These are phyloP conservation scores for Cladophialophora bantiana DNA, from an alignment of 2,329 filamentous ascomycete species.

Conservation along the genomic window DNA sequence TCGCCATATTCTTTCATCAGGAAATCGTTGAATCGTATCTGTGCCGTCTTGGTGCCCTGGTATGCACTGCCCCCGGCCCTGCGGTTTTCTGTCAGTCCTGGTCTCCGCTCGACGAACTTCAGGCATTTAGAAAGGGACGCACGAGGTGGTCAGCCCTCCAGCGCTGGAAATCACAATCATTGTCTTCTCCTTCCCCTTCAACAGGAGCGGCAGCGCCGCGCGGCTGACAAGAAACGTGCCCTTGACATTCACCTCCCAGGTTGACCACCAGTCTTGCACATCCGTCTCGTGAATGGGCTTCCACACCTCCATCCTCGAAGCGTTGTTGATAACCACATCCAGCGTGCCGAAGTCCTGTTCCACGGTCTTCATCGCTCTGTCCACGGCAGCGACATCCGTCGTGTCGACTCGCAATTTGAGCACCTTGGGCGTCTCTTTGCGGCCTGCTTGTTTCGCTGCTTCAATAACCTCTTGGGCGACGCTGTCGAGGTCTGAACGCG, in stretches of 20 bases:
- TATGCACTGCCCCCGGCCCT: constrained; percentile 53
- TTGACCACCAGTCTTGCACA: constrained; percentile 54
- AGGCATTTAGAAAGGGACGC: constrained; percentile 21
- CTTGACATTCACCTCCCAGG: constrained; percentile 60
- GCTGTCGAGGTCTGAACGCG: constrained; percentile 57
- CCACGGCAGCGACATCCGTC: constrained; percentile 47
- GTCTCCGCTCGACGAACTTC: not conserved
- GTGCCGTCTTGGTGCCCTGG: constrained; percentile 55
- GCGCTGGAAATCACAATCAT: constrained; percentile 51
- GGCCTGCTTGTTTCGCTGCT: constrained; percentile 48
- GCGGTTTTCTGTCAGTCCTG: constrained; percentile 35
- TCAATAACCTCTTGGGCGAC: constrained; percentile 47
- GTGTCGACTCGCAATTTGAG: constrained; percentile 55
- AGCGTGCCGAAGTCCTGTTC: constrained; percentile 42
- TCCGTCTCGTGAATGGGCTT: constrained; percentile 42
- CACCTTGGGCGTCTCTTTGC: constrained; percentile 48
- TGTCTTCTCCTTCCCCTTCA: constrained; percentile 41
- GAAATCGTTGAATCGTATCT: constrained; percentile 56
- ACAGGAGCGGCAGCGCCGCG: constrained; percentile 44
- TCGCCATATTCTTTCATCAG: constrained; percentile 53
- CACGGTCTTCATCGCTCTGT: constrained; percentile 46
- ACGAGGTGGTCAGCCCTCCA: constrained; percentile 44
- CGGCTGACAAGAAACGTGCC: constrained; percentile 46
- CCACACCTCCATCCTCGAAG: constrained; percentile 34
- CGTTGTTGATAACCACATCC: constrained; percentile 41